These are phyloP conservation scores for Oehlia diaphana DNA, from an alignment of 192 early-diverging fungal species.

Conservation along the genomic window DNA sequence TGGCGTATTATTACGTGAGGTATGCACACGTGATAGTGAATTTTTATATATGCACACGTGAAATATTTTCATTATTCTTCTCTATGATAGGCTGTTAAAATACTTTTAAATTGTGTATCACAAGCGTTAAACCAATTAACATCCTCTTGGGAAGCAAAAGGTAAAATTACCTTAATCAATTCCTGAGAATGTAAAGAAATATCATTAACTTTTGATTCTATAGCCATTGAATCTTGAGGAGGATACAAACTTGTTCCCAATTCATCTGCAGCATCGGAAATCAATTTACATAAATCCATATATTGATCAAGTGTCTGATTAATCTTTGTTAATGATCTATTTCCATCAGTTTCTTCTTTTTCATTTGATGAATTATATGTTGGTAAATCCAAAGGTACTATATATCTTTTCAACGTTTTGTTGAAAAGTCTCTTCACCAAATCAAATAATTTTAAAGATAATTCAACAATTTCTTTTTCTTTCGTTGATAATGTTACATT, in stretches of 20 bases:
- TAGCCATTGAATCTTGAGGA: slow-evolving; percentile 32
- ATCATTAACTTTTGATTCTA: slow-evolving; percentile 32
- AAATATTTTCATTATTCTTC: neutral
- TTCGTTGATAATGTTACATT: slow-evolving; percentile 36
- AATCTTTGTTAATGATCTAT: slow-evolving; percentile 26
- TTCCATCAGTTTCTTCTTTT: neutral
- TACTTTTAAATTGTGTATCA: slow-evolving; percentile 39
- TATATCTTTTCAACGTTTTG: slow-evolving; percentile 41
- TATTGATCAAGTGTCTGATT: slow-evolving; percentile 39
- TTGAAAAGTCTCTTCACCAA: slow-evolving; percentile 38
- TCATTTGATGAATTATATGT: neutral
- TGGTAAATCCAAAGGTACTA: slow-evolving; percentile 3
- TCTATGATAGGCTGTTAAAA: slow-evolving; percentile 30
- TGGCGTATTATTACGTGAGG: too few species aligned
- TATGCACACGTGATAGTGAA: too few species aligned
- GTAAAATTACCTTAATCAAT: slow-evolving; percentile 33
- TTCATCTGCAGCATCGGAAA: slow-evolving; percentile 37
- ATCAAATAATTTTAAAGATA: slow-evolving; percentile 38
- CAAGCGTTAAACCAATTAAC: slow-evolving; percentile 42
- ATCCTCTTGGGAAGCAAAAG: slow-evolving; percentile 38
- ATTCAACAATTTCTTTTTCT: slow-evolving; percentile 39
- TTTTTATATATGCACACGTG: too few species aligned
- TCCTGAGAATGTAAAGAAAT: slow-evolving; percentile 38
- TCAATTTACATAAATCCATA: slow-evolving; percentile 32
- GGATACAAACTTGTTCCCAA: slow-evolving; percentile 39